A percentile compares a stretch with the other conserved stretches of the same genome.
phyloP scores from a whole-genome alignment of 1,284 basidiomycete genomes.

The Microbotryum violaceum region DNA sequence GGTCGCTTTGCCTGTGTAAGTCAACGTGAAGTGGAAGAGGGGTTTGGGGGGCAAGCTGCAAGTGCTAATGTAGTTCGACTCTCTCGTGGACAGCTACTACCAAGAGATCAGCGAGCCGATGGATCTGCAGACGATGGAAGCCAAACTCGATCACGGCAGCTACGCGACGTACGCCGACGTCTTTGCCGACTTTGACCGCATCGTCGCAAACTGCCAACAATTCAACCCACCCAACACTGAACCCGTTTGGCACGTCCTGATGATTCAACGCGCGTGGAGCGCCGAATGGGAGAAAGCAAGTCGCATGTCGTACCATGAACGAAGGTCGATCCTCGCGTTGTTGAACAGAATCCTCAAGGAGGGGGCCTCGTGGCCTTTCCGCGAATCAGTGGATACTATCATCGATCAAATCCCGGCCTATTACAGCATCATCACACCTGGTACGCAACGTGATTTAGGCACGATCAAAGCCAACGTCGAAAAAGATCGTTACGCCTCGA shows the following conservation, averaged over 20 bases:
- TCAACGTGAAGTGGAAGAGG: constrained; percentile 41
- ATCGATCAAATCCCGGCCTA: constrained; percentile 71
- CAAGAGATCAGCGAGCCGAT: constrained; percentile 90
- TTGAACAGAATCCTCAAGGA: constrained; percentile 67
- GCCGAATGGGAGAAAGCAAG: constrained; percentile 75
- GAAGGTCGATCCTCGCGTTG: constrained; percentile 65
- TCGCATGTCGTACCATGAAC: constrained; percentile 70
- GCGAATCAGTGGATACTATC: constrained; percentile 51
- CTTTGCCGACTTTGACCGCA: constrained; percentile 68
- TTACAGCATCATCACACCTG: constrained; percentile 67
- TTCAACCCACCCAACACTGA: constrained; percentile 80
- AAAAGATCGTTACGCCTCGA: constrained; percentile 66
- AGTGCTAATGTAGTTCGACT: constrained; percentile 48
- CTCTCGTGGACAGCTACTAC: constrained; percentile 59
- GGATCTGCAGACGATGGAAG: constrained; percentile 80
- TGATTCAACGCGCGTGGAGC: constrained; percentile 65
- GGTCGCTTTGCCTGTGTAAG: constrained; percentile 39
- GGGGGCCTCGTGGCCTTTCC: constrained; percentile 48
- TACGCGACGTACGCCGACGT: constrained; percentile 77
- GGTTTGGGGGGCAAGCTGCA: too few species aligned
- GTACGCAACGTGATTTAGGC: constrained; percentile 78
- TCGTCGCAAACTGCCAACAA: constrained; percentile 67
- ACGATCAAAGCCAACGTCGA: constrained; percentile 78
- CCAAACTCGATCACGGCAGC: constrained; percentile 57
- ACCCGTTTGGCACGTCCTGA: constrained; percentile 62